A percentile compares a stretch with the other conserved stretches of the same genome.
These are phyloP conservation scores for Phlebiopsis flavidoalba DNA, from an alignment of 768 basidiomycete species.

Conservation along the genomic window DNA sequence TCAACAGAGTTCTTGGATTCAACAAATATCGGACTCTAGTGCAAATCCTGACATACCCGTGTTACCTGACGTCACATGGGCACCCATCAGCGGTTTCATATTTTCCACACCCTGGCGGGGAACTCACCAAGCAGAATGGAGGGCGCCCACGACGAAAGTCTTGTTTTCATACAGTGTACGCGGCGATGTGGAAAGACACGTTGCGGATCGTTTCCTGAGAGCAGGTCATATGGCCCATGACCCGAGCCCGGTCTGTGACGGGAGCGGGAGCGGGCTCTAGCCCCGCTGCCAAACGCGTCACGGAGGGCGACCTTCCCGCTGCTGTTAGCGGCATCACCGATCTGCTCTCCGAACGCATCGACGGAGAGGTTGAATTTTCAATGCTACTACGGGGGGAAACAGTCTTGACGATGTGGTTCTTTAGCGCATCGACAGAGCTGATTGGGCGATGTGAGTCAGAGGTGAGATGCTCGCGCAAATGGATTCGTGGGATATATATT, in stretches of 20 bases:
- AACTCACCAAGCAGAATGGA: constrained; percentile 9
- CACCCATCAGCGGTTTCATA: background rate
- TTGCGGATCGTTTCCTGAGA: constrained; percentile 31
- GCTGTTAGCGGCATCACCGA: constrained; percentile 40
- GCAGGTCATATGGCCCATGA: constrained; percentile 27
- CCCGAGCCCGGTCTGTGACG: constrained; percentile 46
- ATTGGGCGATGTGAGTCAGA: constrained; percentile 4
- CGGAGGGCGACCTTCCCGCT: constrained; percentile 46
- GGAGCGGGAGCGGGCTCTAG: constrained; percentile 49
- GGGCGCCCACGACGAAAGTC: constrained; percentile 20
- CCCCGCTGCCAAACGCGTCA: constrained; percentile 40
- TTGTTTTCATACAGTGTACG: constrained; percentile 12
- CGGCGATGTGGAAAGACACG: constrained; percentile 16
- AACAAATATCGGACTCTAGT: too few relatives aligned
- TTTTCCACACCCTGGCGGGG: background rate
- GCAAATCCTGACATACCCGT: constrained; percentile 14
- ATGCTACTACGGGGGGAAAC: constrained; percentile 38
- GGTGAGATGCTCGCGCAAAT: background rate
- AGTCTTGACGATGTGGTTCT: constrained; percentile 23
- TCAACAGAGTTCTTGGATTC: too few relatives aligned
- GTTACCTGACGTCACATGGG: constrained; percentile 14
- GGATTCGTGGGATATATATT: constrained; percentile 3
- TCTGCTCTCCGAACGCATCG: constrained; percentile 43
- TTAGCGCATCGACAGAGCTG: constrained; percentile 9
- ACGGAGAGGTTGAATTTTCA: constrained; percentile 53